Percentiles rank a stretch among this genome's conserved stretches.
These are phyloP conservation scores for Aspergillus sclerotioniger DNA, from an alignment of 495 filamentous ascomycete genomes.

Conservation along the genomic window DNA sequence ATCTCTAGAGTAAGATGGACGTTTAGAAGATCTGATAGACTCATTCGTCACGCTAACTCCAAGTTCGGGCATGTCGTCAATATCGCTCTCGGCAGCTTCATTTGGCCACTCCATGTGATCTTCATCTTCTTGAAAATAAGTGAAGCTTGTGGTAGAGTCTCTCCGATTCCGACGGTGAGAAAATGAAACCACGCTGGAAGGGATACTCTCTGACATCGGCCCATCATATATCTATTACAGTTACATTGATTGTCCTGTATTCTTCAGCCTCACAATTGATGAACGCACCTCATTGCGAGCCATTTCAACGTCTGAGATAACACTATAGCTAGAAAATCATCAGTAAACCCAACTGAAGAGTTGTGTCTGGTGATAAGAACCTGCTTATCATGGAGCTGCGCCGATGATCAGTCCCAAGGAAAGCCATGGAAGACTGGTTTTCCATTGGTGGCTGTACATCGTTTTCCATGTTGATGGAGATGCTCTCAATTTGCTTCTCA, in stretches of 20 bases:
- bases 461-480: constrained; percentile 22
- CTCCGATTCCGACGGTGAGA: constrained; percentile 71
- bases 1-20: constrained; percentile 56
- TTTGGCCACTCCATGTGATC: constrained; percentile 51
- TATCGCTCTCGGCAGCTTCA: constrained; percentile 55
- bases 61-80: constrained; percentile 45
- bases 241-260: constrained; percentile 3
- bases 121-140: constrained; percentile 71
- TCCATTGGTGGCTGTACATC: constrained; percentile 25
- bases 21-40: constrained; percentile 40
- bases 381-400: constrained; percentile 76
- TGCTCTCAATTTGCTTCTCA: not conserved
- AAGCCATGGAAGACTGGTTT: constrained; percentile 20
- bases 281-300: constrained; percentile 81
- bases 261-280: not conserved
- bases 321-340: constrained; percentile 56
- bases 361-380: constrained; percentile 27
- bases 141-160: constrained; percentile 84
- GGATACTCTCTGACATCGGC: constrained; percentile 91
- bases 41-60: constrained; percentile 32
- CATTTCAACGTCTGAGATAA: constrained; percentile 98
- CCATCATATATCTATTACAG: constrained; percentile 77
- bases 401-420: constrained; percentile 37
- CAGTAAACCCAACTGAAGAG: constrained; percentile 15
- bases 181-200: constrained; percentile 85